Conservation (phyloP, 306 rosid genomes). For the Sphenostylis stenocarpa region DNA sequence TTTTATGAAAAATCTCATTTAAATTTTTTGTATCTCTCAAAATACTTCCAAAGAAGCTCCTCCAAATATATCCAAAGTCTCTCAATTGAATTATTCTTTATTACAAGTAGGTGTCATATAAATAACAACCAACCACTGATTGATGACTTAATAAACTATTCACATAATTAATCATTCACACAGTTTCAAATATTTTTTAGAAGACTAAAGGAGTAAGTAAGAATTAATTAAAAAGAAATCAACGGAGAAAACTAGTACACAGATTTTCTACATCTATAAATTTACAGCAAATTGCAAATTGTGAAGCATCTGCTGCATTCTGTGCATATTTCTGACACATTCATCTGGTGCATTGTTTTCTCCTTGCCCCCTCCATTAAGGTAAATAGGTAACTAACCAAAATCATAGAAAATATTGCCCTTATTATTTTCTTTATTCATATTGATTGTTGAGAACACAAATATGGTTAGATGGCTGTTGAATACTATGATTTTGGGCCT, state of each 20-base stretch:
- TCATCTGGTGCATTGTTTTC: background rate
- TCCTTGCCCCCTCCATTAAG: constrained; percentile 9
- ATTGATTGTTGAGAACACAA: constrained; percentile 11
- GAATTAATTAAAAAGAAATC: background rate
- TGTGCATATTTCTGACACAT: background rate
- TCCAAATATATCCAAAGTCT: background rate
- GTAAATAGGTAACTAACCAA: background rate
- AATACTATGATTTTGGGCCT: constrained; percentile 61
- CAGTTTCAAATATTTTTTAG: background rate
- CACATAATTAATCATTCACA: background rate
- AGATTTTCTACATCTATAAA: background rate
- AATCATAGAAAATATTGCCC: background rate
- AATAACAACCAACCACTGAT: background rate
- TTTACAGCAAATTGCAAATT: background rate
- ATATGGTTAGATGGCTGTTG: constrained; percentile 57
- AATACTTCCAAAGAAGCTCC: no score
- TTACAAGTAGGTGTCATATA: background rate
- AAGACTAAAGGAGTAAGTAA: constrained; percentile 30
- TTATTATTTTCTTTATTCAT: background rate
- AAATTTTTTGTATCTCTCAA: no score
- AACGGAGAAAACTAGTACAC: background rate
- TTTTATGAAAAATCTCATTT: no score
- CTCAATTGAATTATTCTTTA: background rate
- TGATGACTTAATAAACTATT: constrained; percentile 5
- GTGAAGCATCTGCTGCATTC: background rate